phyloP scores from a whole-genome alignment of 2,329 filamentous ascomycete genomes.

The Diaporthe citri region DNA sequence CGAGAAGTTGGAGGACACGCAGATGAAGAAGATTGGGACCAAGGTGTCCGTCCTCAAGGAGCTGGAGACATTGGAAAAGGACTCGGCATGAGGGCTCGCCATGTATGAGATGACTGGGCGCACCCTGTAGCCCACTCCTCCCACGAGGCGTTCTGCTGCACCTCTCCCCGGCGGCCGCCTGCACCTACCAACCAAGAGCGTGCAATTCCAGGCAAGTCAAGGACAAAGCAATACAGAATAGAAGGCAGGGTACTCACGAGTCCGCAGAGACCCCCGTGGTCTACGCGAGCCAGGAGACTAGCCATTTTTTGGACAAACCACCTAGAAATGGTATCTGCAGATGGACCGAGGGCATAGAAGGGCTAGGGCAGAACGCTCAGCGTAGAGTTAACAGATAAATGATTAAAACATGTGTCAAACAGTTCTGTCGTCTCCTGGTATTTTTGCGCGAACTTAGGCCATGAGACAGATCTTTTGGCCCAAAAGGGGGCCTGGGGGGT shows the following conservation, averaged over 20 bases:
- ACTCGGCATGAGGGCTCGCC: slow-evolving; percentile 38
- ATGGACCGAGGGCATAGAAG: slow-evolving; percentile 15
- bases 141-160: neutral
- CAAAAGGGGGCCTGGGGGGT: too few relatives aligned
- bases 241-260: neutral
- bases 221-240: neutral
- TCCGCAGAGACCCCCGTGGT: slow-evolving; percentile 4
- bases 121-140: neutral
- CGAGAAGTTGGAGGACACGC: slow-evolving; percentile 97
- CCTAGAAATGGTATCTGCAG: slow-evolving; percentile 20
- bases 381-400: slow-evolving; percentile 6
- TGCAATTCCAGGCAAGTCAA: neutral
- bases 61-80: slow-evolving; percentile 71
- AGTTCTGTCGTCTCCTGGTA: neutral
- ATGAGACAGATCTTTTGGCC: neutral
- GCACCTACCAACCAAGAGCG: neutral
- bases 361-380: slow-evolving; percentile 17
- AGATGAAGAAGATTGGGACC: slow-evolving; percentile 97
- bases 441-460: neutral
- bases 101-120: neutral
- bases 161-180: slow-evolving; percentile 4
- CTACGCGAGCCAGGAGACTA: neutral
- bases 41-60: slow-evolving; percentile 89
- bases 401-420: slow-evolving; percentile 14
- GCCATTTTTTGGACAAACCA: slow-evolving; percentile 18